Evolutionary conservation across 345 rosid species (phyloP).

Genomic region (Fremontodendron californicum): DNA sequence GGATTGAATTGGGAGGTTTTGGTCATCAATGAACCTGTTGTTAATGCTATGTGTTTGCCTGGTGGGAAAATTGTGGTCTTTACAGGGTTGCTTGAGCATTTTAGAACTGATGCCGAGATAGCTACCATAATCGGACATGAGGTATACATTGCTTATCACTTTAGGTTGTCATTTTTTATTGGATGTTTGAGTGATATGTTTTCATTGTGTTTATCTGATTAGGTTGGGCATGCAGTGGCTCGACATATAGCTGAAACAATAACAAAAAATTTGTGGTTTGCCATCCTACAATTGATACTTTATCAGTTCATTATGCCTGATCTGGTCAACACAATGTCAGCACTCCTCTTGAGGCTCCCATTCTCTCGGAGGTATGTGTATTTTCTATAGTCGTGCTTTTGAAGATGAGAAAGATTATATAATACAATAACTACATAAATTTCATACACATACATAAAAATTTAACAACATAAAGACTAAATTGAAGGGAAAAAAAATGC

Average conservation of each 20-base stretch:
- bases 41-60: conserved; percentile 85
- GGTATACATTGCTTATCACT: conserved; percentile 32
- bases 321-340: conserved; percentile 70
- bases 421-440: not conserved
- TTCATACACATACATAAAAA: not conserved
- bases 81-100: conserved; percentile 72
- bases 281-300: conserved; percentile 60
- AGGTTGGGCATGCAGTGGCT: conserved; percentile 95
- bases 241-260: conserved; percentile 72
- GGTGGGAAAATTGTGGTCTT: conserved; percentile 92
- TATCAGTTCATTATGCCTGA: conserved; percentile 80
- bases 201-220: conserved; percentile 19
- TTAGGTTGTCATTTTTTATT: not conserved
- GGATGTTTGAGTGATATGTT: not conserved
- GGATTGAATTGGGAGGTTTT: conserved; percentile 89
- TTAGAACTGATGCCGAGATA: conserved; percentile 75
- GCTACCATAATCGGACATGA: conserved; percentile 91
- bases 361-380: conserved; percentile 74
- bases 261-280: conserved; percentile 82
- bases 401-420: not conserved
- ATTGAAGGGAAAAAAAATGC: too few species aligned
- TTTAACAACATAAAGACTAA: not conserved
- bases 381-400: conserved; percentile 4
- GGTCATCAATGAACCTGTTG: conserved; percentile 73
- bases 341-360: conserved; percentile 77